A percentile compares a stretch with the other conserved stretches of the same genome.
These are phyloP conservation scores for Ogataea haglerorum DNA, from an alignment of 805 yeast genomes.

Conservation along the genomic window DNA sequence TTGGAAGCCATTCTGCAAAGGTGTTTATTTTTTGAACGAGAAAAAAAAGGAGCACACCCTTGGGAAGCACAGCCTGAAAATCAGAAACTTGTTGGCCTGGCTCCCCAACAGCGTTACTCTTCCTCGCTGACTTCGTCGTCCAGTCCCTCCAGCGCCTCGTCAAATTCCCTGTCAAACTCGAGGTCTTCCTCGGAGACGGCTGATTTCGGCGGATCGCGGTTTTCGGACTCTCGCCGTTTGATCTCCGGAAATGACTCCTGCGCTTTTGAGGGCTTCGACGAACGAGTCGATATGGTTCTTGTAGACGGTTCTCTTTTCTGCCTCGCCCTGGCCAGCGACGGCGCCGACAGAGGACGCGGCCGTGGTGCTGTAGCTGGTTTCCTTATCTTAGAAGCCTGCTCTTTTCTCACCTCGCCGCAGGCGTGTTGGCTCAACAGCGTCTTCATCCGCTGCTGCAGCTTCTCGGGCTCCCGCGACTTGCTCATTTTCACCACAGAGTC, in stretches of 20 bases:
- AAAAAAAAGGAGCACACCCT: conserved; percentile 2
- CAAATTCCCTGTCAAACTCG: conserved; percentile 26
- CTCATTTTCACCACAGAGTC: conserved; percentile 29
- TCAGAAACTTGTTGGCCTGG: background rate
- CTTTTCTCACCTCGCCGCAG: background rate
- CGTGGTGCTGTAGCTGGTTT: background rate
- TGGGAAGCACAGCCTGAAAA: conserved; percentile 3
- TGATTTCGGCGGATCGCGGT: background rate
- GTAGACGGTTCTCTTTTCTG: no score
- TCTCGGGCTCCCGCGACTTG: conserved; percentile 31
- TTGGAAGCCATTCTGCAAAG: conserved; percentile 13
- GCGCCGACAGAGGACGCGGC: conserved; percentile 1
- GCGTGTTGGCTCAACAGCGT: background rate
- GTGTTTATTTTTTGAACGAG: conserved; percentile 3
- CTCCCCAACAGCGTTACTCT: conserved; percentile 14
- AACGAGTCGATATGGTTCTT: no score
- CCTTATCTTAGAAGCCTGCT: background rate
- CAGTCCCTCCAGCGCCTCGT: conserved; percentile 23
- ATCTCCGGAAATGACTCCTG: background rate
- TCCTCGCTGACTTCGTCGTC: conserved; percentile 30
- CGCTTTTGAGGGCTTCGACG: no score
- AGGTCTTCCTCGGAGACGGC: conserved; percentile 9
- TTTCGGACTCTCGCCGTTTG: background rate
- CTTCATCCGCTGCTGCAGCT: conserved; percentile 15
- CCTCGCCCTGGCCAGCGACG: background rate